Percentiles rank a stretch among this genome's conserved stretches.
Evolutionary conservation across 306 rosid genomes (phyloP).

Genomic region (Fragaria vesca): DNA sequence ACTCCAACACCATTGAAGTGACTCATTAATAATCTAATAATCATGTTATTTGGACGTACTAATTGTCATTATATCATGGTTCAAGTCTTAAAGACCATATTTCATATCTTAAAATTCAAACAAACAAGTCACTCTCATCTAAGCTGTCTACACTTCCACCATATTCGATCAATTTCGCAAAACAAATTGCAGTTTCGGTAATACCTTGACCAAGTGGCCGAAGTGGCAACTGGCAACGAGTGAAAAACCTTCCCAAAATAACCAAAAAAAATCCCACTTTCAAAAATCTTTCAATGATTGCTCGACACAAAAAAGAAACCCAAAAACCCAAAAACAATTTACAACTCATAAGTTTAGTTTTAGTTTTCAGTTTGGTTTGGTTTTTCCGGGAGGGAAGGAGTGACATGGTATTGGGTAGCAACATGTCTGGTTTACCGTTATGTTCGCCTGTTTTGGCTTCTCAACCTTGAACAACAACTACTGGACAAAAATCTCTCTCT

Average conservation of each 20-base stretch:
- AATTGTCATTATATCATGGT: too few species aligned
- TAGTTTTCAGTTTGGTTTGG: neutral
- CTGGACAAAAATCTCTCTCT: constrained; percentile 19
- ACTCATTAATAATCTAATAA: neutral
- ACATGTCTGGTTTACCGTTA: constrained; percentile 49
- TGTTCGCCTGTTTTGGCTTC: constrained; percentile 39
- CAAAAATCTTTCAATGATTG: neutral
- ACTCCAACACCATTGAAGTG: neutral
- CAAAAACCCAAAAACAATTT: neutral
- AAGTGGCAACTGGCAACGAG: neutral
- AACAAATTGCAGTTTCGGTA: neutral
- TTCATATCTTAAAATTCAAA: neutral
- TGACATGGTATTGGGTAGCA: constrained; percentile 6
- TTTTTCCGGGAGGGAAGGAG: constrained; percentile 3
- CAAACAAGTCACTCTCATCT: neutral
- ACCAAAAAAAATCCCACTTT: too few species aligned
- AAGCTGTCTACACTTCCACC: neutral
- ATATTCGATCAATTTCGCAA: too few species aligned
- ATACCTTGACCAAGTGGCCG: neutral
- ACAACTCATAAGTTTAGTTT: neutral
- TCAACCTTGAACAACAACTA: constrained; percentile 4
- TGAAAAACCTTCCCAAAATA: neutral
- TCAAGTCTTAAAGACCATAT: too few species aligned
- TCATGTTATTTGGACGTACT: neutral
- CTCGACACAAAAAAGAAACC: neutral